Evolutionary conservation across 1,284 basidiomycete species (phyloP).

Genomic region (Rhodotorula sp.): DNA sequence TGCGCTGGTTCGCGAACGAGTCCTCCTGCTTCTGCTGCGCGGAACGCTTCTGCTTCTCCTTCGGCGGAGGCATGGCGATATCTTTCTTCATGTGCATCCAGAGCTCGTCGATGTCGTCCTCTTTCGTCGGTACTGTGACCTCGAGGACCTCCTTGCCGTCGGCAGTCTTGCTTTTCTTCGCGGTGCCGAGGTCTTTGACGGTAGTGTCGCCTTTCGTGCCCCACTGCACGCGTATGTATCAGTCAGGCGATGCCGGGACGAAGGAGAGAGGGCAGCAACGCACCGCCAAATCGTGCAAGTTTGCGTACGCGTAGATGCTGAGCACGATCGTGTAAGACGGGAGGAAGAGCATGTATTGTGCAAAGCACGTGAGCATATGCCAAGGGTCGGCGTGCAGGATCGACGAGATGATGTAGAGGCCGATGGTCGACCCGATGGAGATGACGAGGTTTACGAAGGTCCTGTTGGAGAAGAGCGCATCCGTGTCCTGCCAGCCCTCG

Average conservation of each 20-base stretch:
- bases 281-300: conserved; percentile 39
- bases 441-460: conserved; percentile 75
- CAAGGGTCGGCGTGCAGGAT: conserved; percentile 86
- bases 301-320: conserved; percentile 41
- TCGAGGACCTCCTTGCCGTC: conserved; percentile 83
- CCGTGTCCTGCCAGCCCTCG: conserved; percentile 70
- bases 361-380: conserved; percentile 91
- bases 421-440: conserved; percentile 79
- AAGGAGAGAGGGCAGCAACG: background rate
- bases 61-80: conserved; percentile 65
- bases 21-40: conserved; percentile 85
- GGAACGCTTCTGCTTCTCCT: conserved; percentile 76
- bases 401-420: conserved; percentile 81
- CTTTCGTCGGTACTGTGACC: conserved; percentile 75
- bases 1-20: conserved; percentile 67
- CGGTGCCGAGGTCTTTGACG: conserved; percentile 79
- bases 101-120: conserved; percentile 69
- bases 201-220: conserved; percentile 83
- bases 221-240: conserved; percentile 50
- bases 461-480: conserved; percentile 62
- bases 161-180: conserved; percentile 80
- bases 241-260: background rate
- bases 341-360: conserved; percentile 53
- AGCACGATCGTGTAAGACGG: conserved; percentile 35
- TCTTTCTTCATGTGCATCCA: conserved; percentile 68